phyloP scores from a whole-genome alignment of 257 asterid genomes.

The Leonotis leonurus region DNA sequence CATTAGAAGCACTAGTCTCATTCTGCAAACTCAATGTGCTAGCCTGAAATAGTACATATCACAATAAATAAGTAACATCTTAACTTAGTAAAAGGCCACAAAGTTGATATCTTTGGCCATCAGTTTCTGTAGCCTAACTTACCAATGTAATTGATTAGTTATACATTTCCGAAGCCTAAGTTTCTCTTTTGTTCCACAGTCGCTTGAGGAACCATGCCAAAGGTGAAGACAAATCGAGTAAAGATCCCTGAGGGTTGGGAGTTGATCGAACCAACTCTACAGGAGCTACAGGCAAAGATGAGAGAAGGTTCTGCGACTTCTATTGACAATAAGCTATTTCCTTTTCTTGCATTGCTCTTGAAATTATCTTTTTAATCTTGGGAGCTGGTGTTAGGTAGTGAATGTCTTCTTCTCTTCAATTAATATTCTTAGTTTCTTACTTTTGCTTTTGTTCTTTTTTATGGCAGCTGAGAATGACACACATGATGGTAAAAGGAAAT shows the following conservation, averaged over 20 bases:
- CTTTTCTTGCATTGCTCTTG: not conserved
- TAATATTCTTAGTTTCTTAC: not conserved
- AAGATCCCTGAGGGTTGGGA: constrained; percentile 91
- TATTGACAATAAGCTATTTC: not conserved
- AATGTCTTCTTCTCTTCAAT: not conserved
- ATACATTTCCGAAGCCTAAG: not conserved
- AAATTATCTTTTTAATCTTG: not conserved
- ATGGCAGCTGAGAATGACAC: constrained; percentile 81
- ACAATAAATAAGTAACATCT: not conserved
- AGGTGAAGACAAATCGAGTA: constrained; percentile 82
- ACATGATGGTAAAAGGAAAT: constrained; percentile 75
- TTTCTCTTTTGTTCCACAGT: not conserved
- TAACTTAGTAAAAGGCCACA: not conserved
- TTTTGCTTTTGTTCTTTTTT: not conserved
- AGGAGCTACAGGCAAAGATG: constrained; percentile 82
- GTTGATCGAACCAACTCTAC: constrained; percentile 81
- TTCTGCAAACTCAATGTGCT: not conserved
- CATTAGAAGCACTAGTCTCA: not conserved
- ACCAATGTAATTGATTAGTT: not conserved
- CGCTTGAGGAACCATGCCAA: constrained; percentile 52
- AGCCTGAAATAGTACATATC: not conserved
- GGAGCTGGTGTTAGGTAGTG: not conserved
- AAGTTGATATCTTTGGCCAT: not conserved
- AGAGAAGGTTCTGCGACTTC: constrained; percentile 57
- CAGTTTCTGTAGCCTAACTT: not conserved